Evolutionary conservation across 345 rosid genomes (phyloP).

Genomic region (Brassica carinata): DNA sequence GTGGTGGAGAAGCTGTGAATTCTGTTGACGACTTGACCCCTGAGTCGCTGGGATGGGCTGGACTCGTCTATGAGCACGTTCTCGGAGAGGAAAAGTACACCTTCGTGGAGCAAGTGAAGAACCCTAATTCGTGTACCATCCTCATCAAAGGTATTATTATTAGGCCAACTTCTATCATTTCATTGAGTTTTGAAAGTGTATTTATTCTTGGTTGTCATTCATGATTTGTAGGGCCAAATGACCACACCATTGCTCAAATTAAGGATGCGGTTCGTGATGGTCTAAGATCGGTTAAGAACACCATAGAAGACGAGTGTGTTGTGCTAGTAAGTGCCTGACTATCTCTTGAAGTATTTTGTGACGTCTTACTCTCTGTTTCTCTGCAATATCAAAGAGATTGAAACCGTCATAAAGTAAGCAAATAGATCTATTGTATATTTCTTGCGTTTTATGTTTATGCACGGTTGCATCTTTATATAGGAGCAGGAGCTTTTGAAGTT

Average conservation of each 20-base stretch:
- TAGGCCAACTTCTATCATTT: too few relatives aligned
- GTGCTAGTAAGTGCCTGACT: conserved; percentile 62
- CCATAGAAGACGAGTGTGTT: conserved; percentile 92
- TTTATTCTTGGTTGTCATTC: conserved; percentile 1
- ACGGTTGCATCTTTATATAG: conserved; percentile 43
- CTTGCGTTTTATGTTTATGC: neutral
- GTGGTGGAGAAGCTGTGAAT: conserved; percentile 93
- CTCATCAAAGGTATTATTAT: conserved; percentile 86
- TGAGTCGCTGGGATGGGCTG: conserved; percentile 93
- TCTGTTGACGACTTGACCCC: conserved; percentile 84
- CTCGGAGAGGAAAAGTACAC: conserved; percentile 96
- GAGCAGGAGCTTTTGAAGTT: conserved; percentile 98
- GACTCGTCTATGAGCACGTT: conserved; percentile 81
- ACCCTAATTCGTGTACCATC: conserved; percentile 84
- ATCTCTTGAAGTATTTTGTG: neutral
- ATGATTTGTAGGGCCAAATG: conserved; percentile 70
- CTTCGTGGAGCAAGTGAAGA: conserved; percentile 86
- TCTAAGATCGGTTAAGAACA: conserved; percentile 92
- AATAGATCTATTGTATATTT: neutral
- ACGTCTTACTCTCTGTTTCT: neutral
- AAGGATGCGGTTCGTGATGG: conserved; percentile 98
- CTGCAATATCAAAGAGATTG: conserved; percentile 5
- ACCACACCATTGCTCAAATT: conserved; percentile 93
- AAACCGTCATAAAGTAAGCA: neutral
- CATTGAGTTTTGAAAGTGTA: neutral